These are phyloP conservation scores for Sclerotinia sclerotiorum DNA, from an alignment of 2,329 filamentous ascomycete genomes.

Conservation along the genomic window DNA sequence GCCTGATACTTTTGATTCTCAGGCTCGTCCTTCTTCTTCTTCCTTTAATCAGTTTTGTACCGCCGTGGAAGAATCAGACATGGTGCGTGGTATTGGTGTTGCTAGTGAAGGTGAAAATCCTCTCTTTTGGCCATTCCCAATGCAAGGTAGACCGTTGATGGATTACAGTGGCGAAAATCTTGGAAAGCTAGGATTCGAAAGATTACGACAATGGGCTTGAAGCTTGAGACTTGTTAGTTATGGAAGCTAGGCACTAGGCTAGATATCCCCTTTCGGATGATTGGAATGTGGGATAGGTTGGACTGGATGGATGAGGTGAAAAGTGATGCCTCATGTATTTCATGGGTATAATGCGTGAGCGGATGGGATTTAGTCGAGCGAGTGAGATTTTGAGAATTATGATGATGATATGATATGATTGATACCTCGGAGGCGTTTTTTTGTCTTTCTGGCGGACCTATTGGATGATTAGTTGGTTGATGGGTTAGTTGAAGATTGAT, in stretches of 20 bases:
- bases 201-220: not conserved
- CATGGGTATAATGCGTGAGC: not conserved
- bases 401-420: not conserved
- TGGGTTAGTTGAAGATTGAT: no score
- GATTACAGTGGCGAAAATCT: conserved; percentile 2
- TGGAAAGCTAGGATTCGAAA: conserved; percentile 9
- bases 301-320: not conserved
- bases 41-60: conserved; percentile 36
- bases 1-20: conserved; percentile 39
- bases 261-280: not conserved
- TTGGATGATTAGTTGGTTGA: not conserved
- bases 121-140: conserved; percentile 39
- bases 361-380: no score
- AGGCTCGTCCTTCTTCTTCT: conserved; percentile 26
- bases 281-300: not conserved
- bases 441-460: not conserved
- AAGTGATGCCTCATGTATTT: not conserved
- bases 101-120: conserved; percentile 28
- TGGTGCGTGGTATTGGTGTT: conserved; percentile 34
- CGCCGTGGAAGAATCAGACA: conserved; percentile 36
- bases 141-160: conserved; percentile 37
- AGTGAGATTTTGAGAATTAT: not conserved
- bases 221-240: not conserved
- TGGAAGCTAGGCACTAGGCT: not conserved
- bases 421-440: conserved; percentile 19